Evolutionary conservation across 345 rosid genomes (phyloP), one percentile per base, ranked within the genome.

Genomic region (Orychophragmus violaceus): DNA sequence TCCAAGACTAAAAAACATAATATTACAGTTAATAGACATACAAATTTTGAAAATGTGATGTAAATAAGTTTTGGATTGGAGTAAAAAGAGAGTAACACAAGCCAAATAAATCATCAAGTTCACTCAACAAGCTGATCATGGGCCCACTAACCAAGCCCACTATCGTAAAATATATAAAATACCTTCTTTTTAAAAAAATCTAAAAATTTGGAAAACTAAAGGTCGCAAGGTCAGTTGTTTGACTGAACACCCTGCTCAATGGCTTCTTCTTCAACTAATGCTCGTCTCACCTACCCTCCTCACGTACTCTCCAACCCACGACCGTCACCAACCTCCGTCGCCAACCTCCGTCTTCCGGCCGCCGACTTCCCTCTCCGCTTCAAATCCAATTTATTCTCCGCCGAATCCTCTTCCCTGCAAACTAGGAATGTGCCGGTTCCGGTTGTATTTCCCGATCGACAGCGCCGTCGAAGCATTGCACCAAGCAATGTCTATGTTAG

Each of bases 281-380:
- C 61, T 32, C 69, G 64, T 67, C 69, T 67, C 64, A 74, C 77
- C 77, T 44, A 74, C 77, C 41, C 77, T 59, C 50, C 36, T 24
- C 76, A 14, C 6, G 3, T 35, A 0, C 8, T 61, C 17, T 59
- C 73, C 50, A 60, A 35, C 18, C 25, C 63, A 10, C 71, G 77
- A 22, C 62, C 22, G 0, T 58, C 77, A 53, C 73, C 77, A 17
- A 59, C 68, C 69, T 67, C 69, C 77, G 44, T 35, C 68, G n/a
- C 64, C 28, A 25, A 52, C 4, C 58, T 52, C 69, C 64, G 50
- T 53, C 44, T 60, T 16, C 59, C 72, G 0, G 16, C 69, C 52
- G 22, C 58, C 58, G 23, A 60, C 52, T 66, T 10, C 0, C 0
- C 17, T 51, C 41, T 41, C 71, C 66, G 67, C 9, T 51, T 33